These are phyloP conservation scores for Cyanidium caldarium DNA, from an alignment of 23 red algal genomes.

Conservation along the genomic window DNA sequence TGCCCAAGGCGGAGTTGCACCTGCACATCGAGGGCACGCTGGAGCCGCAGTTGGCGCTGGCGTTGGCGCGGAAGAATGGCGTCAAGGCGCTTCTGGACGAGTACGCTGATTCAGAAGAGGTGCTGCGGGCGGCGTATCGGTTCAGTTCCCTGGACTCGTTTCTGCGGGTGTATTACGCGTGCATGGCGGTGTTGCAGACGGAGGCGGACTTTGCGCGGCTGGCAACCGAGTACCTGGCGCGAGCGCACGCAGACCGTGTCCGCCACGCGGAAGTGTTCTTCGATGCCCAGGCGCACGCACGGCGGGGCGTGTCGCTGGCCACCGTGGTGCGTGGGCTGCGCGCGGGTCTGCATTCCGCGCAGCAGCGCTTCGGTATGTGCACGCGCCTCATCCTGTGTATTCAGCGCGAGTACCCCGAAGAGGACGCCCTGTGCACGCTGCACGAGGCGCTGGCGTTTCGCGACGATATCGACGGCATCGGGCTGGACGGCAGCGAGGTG, in stretches of 20 bases:
- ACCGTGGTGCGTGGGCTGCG: not conserved
- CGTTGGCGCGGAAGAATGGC: not conserved
- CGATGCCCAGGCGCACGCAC: not conserved
- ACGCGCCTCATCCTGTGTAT: not conserved
- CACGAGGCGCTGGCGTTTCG: not conserved
- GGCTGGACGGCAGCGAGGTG: not conserved
- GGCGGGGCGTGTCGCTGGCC: not conserved
- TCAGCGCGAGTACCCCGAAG: not conserved
- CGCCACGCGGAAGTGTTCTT: not conserved
- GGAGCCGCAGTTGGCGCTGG: slow-evolving; percentile 2
- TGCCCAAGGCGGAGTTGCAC: slow-evolving; percentile 6
- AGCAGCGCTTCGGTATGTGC: not conserved
- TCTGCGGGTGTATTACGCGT: not conserved
- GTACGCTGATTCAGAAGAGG: not conserved
- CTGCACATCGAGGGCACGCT: slow-evolving; percentile 8
- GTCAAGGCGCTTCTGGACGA: not conserved
- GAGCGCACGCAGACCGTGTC: not conserved
- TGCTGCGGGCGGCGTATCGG: not conserved
- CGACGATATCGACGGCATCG: not conserved
- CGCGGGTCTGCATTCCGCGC: not conserved
- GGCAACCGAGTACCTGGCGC: not conserved
- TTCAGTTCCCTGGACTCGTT: not conserved
- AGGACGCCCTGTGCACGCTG: not conserved
- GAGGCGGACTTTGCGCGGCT: not conserved
- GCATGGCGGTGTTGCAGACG: not conserved